Conservation (phyloP, 2,329 filamentous ascomycete species). For the Cercospora sp. region DNA sequence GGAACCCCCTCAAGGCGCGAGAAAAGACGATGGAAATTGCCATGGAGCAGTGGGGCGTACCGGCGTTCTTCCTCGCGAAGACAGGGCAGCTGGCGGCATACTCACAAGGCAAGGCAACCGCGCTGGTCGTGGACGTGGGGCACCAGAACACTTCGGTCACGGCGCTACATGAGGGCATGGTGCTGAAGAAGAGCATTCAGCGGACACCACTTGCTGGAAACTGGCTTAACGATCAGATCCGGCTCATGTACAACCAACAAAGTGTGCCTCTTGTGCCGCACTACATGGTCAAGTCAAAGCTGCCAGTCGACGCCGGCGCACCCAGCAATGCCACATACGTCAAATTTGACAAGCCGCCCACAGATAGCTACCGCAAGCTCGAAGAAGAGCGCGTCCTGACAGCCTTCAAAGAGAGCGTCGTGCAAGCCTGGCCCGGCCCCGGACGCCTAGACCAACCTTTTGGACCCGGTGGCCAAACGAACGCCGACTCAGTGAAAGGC, state of each 20-base stretch:
- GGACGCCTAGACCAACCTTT: constrained; percentile 57
- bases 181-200: constrained; percentile 80
- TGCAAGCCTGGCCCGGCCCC: constrained; percentile 87
- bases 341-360: constrained; percentile 62
- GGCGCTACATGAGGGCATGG: constrained; percentile 90
- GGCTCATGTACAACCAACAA: constrained; percentile 71
- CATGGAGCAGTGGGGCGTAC: constrained; percentile 95
- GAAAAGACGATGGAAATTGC: constrained; percentile 95
- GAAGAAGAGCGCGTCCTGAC: constrained; percentile 92
- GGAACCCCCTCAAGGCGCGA: constrained; percentile 83
- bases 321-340: constrained; percentile 74
- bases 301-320: constrained; percentile 80
- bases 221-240: constrained; percentile 86
- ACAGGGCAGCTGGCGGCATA: constrained; percentile 89
- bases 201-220: constrained; percentile 83
- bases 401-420: constrained; percentile 96
- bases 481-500: constrained; percentile 72
- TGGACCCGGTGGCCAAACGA: constrained; percentile 55
- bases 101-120: constrained; percentile 87
- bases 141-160: constrained; percentile 86
- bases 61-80: constrained; percentile 89
- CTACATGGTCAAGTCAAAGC: constrained; percentile 85
- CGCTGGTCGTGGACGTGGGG: constrained; percentile 87
- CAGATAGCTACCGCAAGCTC: constrained; percentile 72
- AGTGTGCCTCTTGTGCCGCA: constrained; percentile 78